Evolutionary conservation across 2,329 filamentous ascomycete genomes (phyloP).

Genomic region (Penicillium sp.): DNA sequence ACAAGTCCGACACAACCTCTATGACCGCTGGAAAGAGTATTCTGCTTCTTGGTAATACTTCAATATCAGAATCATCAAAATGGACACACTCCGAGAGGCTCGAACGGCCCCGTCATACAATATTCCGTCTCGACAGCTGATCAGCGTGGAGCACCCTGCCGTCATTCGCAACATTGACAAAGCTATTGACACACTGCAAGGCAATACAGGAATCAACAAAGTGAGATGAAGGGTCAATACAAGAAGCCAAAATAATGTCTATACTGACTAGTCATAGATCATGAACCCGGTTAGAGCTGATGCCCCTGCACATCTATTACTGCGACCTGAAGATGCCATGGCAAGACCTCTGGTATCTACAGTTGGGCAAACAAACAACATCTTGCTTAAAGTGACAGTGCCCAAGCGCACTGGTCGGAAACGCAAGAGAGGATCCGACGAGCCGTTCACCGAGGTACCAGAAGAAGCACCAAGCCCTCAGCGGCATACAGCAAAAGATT

Average conservation of each 20-base stretch:
- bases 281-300: slow-evolving; percentile 48
- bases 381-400: slow-evolving; percentile 82
- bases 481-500: slow-evolving; percentile 26
- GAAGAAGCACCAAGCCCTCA: slow-evolving; percentile 22
- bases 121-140: slow-evolving; percentile 55
- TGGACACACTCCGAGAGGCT: slow-evolving; percentile 23
- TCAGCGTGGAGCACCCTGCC: slow-evolving; percentile 67
- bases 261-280: slow-evolving; percentile 37
- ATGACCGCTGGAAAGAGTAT: not conserved
- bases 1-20: not conserved
- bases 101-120: slow-evolving; percentile 49
- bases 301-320: slow-evolving; percentile 64
- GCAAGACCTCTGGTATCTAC: slow-evolving; percentile 77
- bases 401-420: slow-evolving; percentile 85
- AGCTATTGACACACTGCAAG: slow-evolving; percentile 63
- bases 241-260: not conserved
- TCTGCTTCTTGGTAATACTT: not conserved
- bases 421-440: slow-evolving; percentile 74
- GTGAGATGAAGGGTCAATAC: slow-evolving; percentile 33
- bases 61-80: slow-evolving; percentile 1
- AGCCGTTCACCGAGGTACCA: slow-evolving; percentile 58
- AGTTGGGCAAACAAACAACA: slow-evolving; percentile 73
- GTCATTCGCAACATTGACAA: slow-evolving; percentile 65
- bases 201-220: slow-evolving; percentile 54
- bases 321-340: slow-evolving; percentile 77